Evolutionary conservation across 1,284 basidiomycete genomes (phyloP).

Genomic region (Hypsizygus ulmarius): DNA sequence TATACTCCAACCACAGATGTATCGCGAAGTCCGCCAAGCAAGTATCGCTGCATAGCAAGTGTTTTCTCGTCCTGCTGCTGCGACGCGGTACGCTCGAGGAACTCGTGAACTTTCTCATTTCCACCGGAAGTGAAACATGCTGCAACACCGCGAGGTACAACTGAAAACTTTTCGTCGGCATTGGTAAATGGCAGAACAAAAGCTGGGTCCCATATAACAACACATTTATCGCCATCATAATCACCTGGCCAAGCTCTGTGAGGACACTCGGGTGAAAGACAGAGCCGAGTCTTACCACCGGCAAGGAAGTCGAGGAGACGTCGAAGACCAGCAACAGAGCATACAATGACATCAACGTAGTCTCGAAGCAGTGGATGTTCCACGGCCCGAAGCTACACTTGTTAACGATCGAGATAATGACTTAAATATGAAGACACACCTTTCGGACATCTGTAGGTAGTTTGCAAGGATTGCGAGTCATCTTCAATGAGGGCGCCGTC

Average conservation of each 20-base stretch:
- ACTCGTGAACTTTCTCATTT: slow-evolving; percentile 43
- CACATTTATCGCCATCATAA: slow-evolving; percentile 50
- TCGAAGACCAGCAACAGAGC: slow-evolving; percentile 43
- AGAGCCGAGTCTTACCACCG: slow-evolving; percentile 35
- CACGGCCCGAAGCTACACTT: slow-evolving; percentile 42
- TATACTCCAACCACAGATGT: slow-evolving; percentile 51
- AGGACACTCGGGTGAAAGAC: neutral
- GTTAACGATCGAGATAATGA: neutral
- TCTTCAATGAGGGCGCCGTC: slow-evolving; percentile 10
- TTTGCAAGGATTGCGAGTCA: slow-evolving; percentile 54
- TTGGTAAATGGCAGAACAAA: slow-evolving; percentile 51
- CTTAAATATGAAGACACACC: slow-evolving; percentile 27
- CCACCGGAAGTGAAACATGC: slow-evolving; percentile 37
- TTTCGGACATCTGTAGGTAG: slow-evolving; percentile 53
- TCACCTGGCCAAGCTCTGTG: slow-evolving; percentile 34
- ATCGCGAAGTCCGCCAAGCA: slow-evolving; percentile 48
- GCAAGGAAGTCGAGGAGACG: slow-evolving; percentile 47
- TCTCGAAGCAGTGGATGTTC: slow-evolving; percentile 41
- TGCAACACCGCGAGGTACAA: slow-evolving; percentile 42
- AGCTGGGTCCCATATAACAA: slow-evolving; percentile 42
- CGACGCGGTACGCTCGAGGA: slow-evolving; percentile 28
- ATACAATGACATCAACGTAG: slow-evolving; percentile 46
- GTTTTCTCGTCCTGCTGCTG: slow-evolving; percentile 25
- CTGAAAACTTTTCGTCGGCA: slow-evolving; percentile 43
- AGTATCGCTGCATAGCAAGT: slow-evolving; percentile 41